Evolutionary conservation across 176 grass and related monocot genomes (phyloP).

Genomic region (Eleusine coracana): DNA sequence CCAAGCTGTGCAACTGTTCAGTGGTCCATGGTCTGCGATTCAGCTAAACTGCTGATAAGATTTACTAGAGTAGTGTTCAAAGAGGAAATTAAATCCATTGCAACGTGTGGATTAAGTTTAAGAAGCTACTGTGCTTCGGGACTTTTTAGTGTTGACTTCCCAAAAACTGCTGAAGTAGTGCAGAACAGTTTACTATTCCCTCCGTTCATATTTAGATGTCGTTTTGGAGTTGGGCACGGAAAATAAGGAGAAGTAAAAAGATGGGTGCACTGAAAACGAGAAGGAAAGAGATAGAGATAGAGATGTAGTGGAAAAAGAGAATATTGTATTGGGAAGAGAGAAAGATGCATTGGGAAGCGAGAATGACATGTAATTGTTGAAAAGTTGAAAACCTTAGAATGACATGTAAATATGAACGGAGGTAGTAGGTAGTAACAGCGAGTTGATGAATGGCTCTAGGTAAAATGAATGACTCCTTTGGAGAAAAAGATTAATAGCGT

Average conservation of each 20-base stretch:
- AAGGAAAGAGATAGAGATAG: too few species aligned
- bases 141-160: not conserved
- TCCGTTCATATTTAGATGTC: too few species aligned
- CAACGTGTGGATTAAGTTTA: too few species aligned
- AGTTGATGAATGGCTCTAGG: not conserved
- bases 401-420: too few species aligned
- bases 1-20: not conserved
- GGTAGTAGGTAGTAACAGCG: not conserved
- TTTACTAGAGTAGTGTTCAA: not conserved
- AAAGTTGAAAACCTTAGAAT: too few species aligned
- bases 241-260: too few species aligned
- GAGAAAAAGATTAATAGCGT: not conserved
- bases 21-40: not conserved
- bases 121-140: not conserved
- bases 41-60: not conserved
- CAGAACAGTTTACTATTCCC: not conserved
- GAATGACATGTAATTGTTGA: too few species aligned
- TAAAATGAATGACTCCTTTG: not conserved
- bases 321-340: too few species aligned
- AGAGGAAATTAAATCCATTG: not conserved
- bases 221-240: too few species aligned
- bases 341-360: too few species aligned
- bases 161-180: conserved; percentile 5
- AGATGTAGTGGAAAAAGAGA: too few species aligned
- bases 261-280: too few species aligned